Base-by-base conservation (phyloP, 129 eudicot species). In the Chrysanthemum lavandulifolium region DNA sequence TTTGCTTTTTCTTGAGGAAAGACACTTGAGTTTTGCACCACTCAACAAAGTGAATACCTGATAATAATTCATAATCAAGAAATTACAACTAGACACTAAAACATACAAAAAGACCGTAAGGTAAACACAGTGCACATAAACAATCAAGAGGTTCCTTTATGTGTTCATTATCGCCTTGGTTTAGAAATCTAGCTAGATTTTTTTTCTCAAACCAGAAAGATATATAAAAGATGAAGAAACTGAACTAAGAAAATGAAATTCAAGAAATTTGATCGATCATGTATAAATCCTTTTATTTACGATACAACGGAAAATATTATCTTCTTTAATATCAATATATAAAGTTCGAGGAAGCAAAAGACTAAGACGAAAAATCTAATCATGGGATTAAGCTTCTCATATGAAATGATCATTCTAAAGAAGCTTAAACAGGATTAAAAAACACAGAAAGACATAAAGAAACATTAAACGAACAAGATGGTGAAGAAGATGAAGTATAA, bases 1-100 rank as follows among this genome's bases (percentile, higher is more conserved):
- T 82, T 80, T 73, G 84, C 86, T 84, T 87, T 82, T 68, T 77
- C 86, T 80, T 71, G 89, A 69, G 85, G 84, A 78, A 72, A 76
- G 48, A 58, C 77, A 80, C 84, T 80, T 80, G 57, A 75, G 79
- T 78, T 67, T 80, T 67, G 75, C 83, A 80, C 91, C 83, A 86
- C 86, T 84, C 76, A 67, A 48, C 80, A 81, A 78, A 66, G 82
- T 60, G 54, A 71, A 72, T 64, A 66, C 59, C 76, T 60, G 65
- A 61, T 57, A 73, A 79, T 33, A 21, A 85, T 68, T 55, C 75
- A 51, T 61, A 50, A 74, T 76, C 60, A 73, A 73, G 68, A 13
- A 14, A 19, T 56, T 43, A 78, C 25, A 78, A 43, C 29, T 71
- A 54, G 14, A 64, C 52, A 16, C 65, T 67, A 71, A 65, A 53